Conservation (phyloP, 129 eudicot species). For the Lonicera japonica region DNA sequence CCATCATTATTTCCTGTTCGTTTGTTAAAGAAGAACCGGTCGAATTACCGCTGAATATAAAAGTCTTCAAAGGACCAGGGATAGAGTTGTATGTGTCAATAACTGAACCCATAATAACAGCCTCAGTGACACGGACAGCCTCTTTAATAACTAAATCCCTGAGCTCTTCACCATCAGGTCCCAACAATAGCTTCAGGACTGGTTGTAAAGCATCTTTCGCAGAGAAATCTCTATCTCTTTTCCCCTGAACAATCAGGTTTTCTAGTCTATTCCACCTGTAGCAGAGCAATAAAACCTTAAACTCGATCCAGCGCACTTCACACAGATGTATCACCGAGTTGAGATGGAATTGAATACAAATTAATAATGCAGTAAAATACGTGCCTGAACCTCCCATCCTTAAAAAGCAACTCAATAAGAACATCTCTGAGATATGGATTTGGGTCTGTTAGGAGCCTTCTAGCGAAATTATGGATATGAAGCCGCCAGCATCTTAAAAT, state of each 20-base stretch:
- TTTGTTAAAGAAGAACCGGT: constrained; percentile 31
- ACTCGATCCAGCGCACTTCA: background rate
- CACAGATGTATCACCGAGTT: constrained; percentile 4
- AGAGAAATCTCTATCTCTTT: constrained; percentile 70
- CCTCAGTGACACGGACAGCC: constrained; percentile 82
- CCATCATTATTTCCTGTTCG: constrained; percentile 64
- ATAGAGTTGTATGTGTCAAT: constrained; percentile 66
- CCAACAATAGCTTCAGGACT: constrained; percentile 77
- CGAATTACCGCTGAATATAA: constrained; percentile 46
- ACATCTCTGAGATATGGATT: constrained; percentile 96
- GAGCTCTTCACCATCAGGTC: constrained; percentile 80
- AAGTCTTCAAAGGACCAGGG: constrained; percentile 44
- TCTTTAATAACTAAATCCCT: constrained; percentile 76
- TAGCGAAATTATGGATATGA: constrained; percentile 98
- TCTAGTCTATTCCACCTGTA: constrained; percentile 97
- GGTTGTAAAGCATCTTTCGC: constrained; percentile 95
- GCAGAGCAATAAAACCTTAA: constrained; percentile 11
- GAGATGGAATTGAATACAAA: background rate
- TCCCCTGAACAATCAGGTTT: constrained; percentile 88
- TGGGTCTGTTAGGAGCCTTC: constrained; percentile 90
- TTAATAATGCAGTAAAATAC: background rate
- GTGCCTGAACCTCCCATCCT: constrained; percentile 84
- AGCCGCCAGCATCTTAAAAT: constrained; percentile 93
- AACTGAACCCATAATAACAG: constrained; percentile 51
- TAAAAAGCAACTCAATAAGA: constrained; percentile 86